Evolutionary conservation across 345 rosid genomes (phyloP), one percentile per base, ranked within the genome.

Genomic region (Gossypium mustelinum): DNA sequence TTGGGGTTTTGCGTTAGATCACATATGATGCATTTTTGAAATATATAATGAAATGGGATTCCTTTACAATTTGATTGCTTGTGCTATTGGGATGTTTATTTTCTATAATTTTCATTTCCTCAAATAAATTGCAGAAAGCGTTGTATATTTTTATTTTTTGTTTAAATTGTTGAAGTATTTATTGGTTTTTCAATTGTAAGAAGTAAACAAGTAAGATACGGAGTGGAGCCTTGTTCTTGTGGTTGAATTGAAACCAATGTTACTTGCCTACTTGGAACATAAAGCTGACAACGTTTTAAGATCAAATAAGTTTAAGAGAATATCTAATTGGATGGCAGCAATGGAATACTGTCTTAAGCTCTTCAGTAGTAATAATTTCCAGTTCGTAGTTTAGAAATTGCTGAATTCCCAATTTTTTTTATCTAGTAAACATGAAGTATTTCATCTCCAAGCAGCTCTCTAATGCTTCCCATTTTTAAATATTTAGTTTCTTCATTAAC

Each of bases 11-110:
- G 20, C 50, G 43, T 68, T 68, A 12, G 41, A 68, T 55, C 56
- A 47, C 47, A 64, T n/a, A 41, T 64, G 50, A 41, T 64, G 69
- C n/a, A 41, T 22, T 68, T 65, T 47, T 68, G 71, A 47, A 44
- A 2, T 24, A 24, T 24, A 68, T 20, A 10, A 3, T n/a, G 24
- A 52, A 54, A 71, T 52, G 59, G 17, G 73, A 5, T 34, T 55
- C 12, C 51, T 71, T 17, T 39, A 20, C 11, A 11, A 44, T 20
- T 20, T 66, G 70, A 5, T 66, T 11, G 29, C 16, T 43, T 20
- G 52, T 43, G 34, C 54, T 45, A 11, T 44, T 11, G n/a, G 69
- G 51, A 43, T 66, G 70, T 12, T 66, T 25, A 22, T 66, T 66
- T 45, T 44, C 70, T 66, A 45, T 45, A 43, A 44, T 45, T 67